Base-by-base conservation (phyloP, 495 filamentous ascomycete species). In the Parmelia sp. region DNA sequence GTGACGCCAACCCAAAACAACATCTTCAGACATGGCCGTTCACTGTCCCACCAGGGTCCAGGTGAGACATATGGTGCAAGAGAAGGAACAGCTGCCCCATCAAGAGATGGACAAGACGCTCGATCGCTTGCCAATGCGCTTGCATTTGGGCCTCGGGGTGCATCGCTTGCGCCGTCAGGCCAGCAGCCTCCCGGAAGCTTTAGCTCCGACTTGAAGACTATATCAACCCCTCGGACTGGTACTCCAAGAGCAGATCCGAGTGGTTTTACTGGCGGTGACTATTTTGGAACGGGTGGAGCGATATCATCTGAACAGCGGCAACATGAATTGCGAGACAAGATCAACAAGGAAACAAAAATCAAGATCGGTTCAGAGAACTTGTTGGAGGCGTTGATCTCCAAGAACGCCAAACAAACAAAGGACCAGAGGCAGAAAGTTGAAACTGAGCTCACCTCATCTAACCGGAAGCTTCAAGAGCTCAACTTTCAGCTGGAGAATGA, bases 321-420 rank as follows among this genome's bases (percentile, higher is more conserved):
- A 68, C 83, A 84, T 33, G 78, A 84, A 49, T 80, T 95, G 65
- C 83, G 87, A 63, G 91, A 96, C 70, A 84, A 85, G 72, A 86
- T 98, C 63, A 92, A 90, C 57, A 91, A 92, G 70, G 94, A 97
- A 74, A 87, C 89, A 76, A 97, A 97, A 80, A 97, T 97, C 72
- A 97, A 96, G 76, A 87, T 90, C 64, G 94, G 94, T 31, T 96
- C 92, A 60, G 94, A 98, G 80, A 98, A 98, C 73, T 85, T 97
- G 82, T 76, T 98, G 59, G 94, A 97, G 77, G 94, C 93, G 23
- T 74, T 98, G 64, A 89, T 95, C 70, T 79, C 86, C n/a, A 98
- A 98, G 75, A 96, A 94, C 71, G 86, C 89, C 17, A 98, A 97
- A 74, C 92, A 97, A 71, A 89, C 90, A 27, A 96, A 91, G 70